Percentiles rank a stretch among this genome's conserved stretches.
These are phyloP conservation scores for Auricularia heimuer DNA, from an alignment of 768 basidiomycete genomes.

Conservation along the genomic window DNA sequence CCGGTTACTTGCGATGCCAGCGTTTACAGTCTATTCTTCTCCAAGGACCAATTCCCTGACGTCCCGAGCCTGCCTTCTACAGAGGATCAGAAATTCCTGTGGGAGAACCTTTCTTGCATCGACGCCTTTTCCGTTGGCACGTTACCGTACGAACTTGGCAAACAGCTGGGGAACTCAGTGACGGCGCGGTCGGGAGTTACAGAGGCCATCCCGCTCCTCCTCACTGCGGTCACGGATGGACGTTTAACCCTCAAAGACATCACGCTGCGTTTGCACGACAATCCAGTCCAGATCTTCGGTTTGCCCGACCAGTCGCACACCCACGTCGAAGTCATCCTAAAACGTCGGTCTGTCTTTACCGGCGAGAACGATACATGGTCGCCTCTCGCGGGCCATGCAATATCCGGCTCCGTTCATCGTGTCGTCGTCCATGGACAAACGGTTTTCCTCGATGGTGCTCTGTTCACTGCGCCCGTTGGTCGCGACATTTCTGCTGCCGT, in stretches of 20 bases:
- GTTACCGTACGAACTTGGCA: constrained; percentile 68
- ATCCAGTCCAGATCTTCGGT: constrained; percentile 85
- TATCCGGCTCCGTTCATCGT: constrained; percentile 75
- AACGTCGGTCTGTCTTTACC: constrained; percentile 54
- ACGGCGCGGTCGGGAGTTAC: constrained; percentile 72
- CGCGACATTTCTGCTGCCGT: constrained; percentile 63
- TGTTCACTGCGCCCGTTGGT: constrained; percentile 50
- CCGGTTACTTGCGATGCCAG: constrained; percentile 96
- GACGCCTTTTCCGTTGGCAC: constrained; percentile 87
- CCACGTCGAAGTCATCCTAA: constrained; percentile 86
- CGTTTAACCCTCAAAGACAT: constrained; percentile 78
- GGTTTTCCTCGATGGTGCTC: constrained; percentile 74
- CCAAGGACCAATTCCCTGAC: constrained; percentile 58
- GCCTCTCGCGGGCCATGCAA: constrained; percentile 52
- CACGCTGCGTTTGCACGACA: constrained; percentile 75
- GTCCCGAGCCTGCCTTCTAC: constrained; percentile 55
- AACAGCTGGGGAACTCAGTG: constrained; percentile 46
- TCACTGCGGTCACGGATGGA: constrained; percentile 75
- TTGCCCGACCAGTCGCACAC: constrained; percentile 80
- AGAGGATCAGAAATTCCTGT: constrained; percentile 73
- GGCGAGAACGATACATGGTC: constrained; percentile 61
- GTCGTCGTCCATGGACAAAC: constrained; percentile 88
- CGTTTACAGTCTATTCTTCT: constrained; percentile 85
- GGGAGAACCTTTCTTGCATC: constrained; percentile 74
- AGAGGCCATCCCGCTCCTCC: constrained; percentile 78